Conservation (phyloP, 139 green algal species). For the Coelastrella sp. region DNA sequence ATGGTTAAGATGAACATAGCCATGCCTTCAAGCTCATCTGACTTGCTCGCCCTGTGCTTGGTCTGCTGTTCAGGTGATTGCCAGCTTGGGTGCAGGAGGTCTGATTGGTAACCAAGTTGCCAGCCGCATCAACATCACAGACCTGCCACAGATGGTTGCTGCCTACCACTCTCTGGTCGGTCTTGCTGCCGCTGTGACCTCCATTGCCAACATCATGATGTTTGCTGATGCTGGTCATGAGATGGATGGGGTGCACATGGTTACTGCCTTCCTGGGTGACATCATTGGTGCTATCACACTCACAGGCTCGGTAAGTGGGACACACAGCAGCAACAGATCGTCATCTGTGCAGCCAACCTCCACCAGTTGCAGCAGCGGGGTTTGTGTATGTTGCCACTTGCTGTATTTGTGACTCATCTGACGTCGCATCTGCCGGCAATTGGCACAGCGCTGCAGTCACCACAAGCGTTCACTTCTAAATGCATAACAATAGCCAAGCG, state of each 20-base stretch:
- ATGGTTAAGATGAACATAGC: too few relatives aligned
- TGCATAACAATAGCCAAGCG: too few relatives aligned
- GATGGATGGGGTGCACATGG: conserved; percentile 77
- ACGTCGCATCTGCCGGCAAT: too few relatives aligned
- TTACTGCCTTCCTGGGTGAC: conserved; percentile 81
- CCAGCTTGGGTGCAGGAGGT: conserved; percentile 59
- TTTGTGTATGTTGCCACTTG: too few relatives aligned
- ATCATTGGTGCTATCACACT: conserved; percentile 92
- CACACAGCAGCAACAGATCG: not conserved
- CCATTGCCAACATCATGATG: conserved; percentile 83
- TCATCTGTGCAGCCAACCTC: too few relatives aligned
- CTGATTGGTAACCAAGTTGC: conserved; percentile 70
- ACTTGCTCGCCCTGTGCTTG: not conserved
- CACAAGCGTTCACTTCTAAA: too few relatives aligned
- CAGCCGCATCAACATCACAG: conserved; percentile 77
- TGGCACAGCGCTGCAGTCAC: too few relatives aligned
- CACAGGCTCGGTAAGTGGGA: conserved; percentile 71
- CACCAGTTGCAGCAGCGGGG: too few relatives aligned
- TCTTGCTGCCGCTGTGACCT: conserved; percentile 78
- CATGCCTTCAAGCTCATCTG: too few relatives aligned
- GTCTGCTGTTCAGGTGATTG: conserved; percentile 38
- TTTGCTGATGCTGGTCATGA: conserved; percentile 55
- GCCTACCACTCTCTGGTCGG: conserved; percentile 94
- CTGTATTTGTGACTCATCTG: too few relatives aligned
- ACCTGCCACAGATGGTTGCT: conserved; percentile 88